These are phyloP conservation scores for Aquilaria yunnanensis DNA, from an alignment of 345 rosid genomes.

Conservation along the genomic window DNA sequence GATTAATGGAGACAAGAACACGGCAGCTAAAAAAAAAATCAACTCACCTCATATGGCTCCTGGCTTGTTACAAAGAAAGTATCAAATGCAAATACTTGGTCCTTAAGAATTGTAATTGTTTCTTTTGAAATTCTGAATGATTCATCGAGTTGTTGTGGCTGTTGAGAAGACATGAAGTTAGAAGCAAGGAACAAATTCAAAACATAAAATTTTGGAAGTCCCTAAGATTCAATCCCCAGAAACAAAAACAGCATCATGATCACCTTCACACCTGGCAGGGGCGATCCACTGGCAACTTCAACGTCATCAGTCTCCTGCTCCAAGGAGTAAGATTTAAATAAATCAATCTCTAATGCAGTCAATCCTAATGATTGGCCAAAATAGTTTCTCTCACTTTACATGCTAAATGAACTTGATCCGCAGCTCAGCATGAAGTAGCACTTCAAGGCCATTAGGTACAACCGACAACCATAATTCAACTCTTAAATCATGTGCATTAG, in stretches of 20 bases:
- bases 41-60: slow-evolving; percentile 92
- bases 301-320: slow-evolving; percentile 52
- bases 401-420: no score
- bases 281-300: slow-evolving; percentile 77
- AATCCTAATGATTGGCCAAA: no score
- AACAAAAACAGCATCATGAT: slow-evolving; percentile 24
- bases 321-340: slow-evolving; percentile 16
- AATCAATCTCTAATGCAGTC: neutral
- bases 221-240: slow-evolving; percentile 10
- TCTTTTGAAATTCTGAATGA: slow-evolving; percentile 73
- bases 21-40: neutral
- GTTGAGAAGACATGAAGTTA: slow-evolving; percentile 23
- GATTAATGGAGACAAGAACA: neutral
- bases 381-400: no score
- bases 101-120: slow-evolving; percentile 75
- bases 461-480: no score
- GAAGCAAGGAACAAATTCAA: slow-evolving; percentile 8
- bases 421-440: no score
- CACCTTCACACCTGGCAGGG: slow-evolving; percentile 98
- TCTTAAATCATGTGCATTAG: no score
- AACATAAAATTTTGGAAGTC: slow-evolving; percentile 8
- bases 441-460: no score
- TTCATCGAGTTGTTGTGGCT: slow-evolving; percentile 78
- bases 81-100: slow-evolving; percentile 94
- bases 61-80: slow-evolving; percentile 93